Percentiles rank a stretch among this genome's conserved stretches.
Conservation (phyloP, 2,329 filamentous ascomycete genomes). For the Incumbomyces lentus region DNA sequence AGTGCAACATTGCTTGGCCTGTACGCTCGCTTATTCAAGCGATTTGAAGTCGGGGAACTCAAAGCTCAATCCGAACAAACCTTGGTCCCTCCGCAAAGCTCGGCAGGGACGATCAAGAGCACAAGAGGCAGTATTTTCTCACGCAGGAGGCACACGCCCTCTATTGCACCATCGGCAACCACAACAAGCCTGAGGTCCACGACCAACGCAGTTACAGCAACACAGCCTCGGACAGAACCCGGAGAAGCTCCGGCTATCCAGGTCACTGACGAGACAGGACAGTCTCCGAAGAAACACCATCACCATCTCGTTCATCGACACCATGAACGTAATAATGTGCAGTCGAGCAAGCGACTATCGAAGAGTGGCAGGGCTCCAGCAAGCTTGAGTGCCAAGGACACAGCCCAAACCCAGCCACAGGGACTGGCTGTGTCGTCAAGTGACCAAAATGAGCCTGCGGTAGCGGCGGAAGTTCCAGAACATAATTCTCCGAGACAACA, state of each 20-base stretch:
- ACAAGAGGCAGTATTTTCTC: slow-evolving; percentile 70
- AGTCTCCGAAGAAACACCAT: slow-evolving; percentile 22
- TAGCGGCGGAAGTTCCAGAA: background rate
- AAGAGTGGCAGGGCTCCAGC: slow-evolving; percentile 12
- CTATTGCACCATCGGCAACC: slow-evolving; percentile 30
- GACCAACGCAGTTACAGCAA: background rate
- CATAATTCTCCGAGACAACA: slow-evolving; percentile 6
- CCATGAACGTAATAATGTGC: slow-evolving; percentile 21
- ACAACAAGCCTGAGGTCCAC: slow-evolving; percentile 1
- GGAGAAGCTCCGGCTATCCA: slow-evolving; percentile 59
- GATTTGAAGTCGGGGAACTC: slow-evolving; percentile 35
- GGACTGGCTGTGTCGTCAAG: background rate
- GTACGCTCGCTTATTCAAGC: slow-evolving; percentile 71
- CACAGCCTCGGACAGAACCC: slow-evolving; percentile 15
- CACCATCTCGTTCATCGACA: slow-evolving; percentile 22
- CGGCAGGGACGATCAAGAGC: slow-evolving; percentile 60
- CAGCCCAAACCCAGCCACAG: background rate
- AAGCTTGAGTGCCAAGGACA: background rate
- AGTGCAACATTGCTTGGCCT: slow-evolving; percentile 74
- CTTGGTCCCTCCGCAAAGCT: slow-evolving; percentile 51
- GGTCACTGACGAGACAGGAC: slow-evolving; percentile 54
- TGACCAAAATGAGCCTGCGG: background rate
- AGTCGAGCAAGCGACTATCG: slow-evolving; percentile 13
- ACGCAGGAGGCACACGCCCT: slow-evolving; percentile 40
- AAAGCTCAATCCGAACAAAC: slow-evolving; percentile 25